phyloP scores from a whole-genome alignment of 148 eudicot species.

The Nepenthes mirabilis region DNA sequence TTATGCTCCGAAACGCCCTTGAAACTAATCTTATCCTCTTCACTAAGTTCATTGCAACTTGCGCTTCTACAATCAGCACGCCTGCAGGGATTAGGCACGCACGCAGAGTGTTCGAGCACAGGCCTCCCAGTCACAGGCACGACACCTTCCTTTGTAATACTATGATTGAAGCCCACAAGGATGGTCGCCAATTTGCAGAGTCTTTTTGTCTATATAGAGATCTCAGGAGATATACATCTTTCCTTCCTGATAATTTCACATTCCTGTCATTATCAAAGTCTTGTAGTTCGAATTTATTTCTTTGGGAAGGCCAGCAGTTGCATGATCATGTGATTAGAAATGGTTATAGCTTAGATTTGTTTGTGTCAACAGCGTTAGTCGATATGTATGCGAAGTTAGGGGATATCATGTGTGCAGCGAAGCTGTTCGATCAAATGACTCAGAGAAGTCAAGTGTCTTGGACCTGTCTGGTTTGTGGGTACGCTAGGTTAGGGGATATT shows the following conservation, averaged over 20 bases:
- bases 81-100: conserved; percentile 26
- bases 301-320: conserved; percentile 38
- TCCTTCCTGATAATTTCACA: conserved; percentile 55
- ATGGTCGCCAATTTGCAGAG: conserved; percentile 26
- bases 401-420: conserved; percentile 36
- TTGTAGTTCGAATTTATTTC: conserved; percentile 28
- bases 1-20: conserved; percentile 41
- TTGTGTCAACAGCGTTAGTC: conserved; percentile 44
- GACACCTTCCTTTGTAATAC: conserved; percentile 52
- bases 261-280: conserved; percentile 43
- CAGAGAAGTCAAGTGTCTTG: conserved; percentile 60
- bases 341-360: conserved; percentile 49
- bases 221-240: conserved; percentile 24
- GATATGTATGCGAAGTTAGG: conserved; percentile 67
- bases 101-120: conserved; percentile 53
- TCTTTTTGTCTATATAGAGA: conserved; percentile 28
- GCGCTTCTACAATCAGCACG: conserved; percentile 8
- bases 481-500: conserved; percentile 45
- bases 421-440: conserved; percentile 59
- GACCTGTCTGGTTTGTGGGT: conserved; percentile 68
- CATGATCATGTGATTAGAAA: conserved; percentile 43
- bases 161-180: conserved; percentile 46
- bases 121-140: conserved; percentile 19
- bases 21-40: conserved; percentile 37
- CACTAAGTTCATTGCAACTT: conserved; percentile 42